These are phyloP conservation scores for Blastobotrys chiropterorum DNA, from an alignment of 805 yeast genomes.

Conservation along the genomic window DNA sequence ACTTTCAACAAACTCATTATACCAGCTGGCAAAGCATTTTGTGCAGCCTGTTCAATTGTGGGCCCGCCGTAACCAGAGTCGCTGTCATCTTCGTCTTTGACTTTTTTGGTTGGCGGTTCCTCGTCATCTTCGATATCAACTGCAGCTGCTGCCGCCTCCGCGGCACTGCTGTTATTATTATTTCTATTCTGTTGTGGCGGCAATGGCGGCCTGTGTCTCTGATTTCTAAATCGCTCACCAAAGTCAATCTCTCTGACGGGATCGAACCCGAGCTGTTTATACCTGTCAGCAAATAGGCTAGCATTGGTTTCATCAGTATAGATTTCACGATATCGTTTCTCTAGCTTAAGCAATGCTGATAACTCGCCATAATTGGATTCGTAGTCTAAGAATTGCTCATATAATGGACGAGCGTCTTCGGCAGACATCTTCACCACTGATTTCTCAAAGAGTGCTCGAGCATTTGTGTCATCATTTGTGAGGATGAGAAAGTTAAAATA, in stretches of 20 bases:
- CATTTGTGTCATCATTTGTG: slow-evolving; percentile 63
- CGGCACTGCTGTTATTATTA: not conserved
- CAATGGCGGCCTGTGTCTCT: not conserved
- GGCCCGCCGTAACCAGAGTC: not conserved
- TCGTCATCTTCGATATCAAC: slow-evolving; percentile 4
- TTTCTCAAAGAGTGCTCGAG: slow-evolving; percentile 77
- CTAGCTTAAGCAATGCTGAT: slow-evolving; percentile 58
- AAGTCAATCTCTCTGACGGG: slow-evolving; percentile 19
- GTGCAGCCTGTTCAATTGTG: slow-evolving; percentile 19
- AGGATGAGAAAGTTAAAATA: slow-evolving; percentile 69
- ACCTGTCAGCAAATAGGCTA: slow-evolving; percentile 32
- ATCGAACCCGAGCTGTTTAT: slow-evolving; percentile 23
- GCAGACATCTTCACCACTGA: slow-evolving; percentile 51
- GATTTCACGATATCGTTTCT: slow-evolving; percentile 54
- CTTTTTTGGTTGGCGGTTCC: slow-evolving; percentile 9
- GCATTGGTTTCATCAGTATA: slow-evolving; percentile 52
- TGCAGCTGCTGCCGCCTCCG: not conserved
- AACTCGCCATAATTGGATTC: slow-evolving; percentile 69
- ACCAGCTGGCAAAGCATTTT: slow-evolving; percentile 22
- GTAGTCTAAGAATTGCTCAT: slow-evolving; percentile 54
- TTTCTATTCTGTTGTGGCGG: not conserved
- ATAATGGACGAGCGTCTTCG: slow-evolving; percentile 39
- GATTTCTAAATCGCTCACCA: slow-evolving; percentile 9
- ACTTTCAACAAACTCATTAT: slow-evolving; percentile 47
- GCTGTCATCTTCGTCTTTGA: slow-evolving; percentile 5